These are phyloP conservation scores for Suillus paluster DNA, from an alignment of 768 basidiomycete species.

Conservation along the genomic window DNA sequence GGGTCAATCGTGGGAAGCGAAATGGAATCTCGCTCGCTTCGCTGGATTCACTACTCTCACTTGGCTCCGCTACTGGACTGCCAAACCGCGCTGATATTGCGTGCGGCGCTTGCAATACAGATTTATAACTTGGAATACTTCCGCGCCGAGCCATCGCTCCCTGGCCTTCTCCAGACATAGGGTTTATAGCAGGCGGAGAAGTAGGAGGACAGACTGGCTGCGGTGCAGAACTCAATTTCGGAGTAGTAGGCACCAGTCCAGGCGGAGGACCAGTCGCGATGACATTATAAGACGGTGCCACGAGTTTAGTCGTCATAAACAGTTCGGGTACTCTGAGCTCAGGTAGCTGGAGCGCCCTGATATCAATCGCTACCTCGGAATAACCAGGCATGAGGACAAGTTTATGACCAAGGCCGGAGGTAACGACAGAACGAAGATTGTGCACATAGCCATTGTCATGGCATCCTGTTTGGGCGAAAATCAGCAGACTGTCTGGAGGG, in stretches of 20 bases:
- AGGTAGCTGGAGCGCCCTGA: constrained; percentile 60
- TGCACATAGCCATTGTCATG: constrained; percentile 77
- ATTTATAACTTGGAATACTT: constrained; percentile 47
- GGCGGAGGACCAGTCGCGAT: constrained; percentile 31
- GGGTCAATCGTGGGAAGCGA: constrained; percentile 30
- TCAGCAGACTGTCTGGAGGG: constrained; percentile 1
- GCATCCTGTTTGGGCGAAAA: constrained; percentile 49
- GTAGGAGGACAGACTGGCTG: constrained; percentile 4
- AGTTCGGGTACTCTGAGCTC: constrained; percentile 57
- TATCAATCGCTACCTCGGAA: constrained; percentile 60
- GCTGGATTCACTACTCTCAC: constrained; percentile 49
- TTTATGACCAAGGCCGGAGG: constrained; percentile 66
- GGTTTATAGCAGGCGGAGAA: constrained; percentile 6
- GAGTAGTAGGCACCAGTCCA: constrained; percentile 20
- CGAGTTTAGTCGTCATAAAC: constrained; percentile 62
- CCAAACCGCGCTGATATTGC: constrained; percentile 34
- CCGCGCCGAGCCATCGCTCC: constrained; percentile 21
- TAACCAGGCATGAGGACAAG: constrained; percentile 69
- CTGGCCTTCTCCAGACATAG: constrained; percentile 17
- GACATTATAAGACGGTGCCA: constrained; percentile 28
- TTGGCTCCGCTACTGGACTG: constrained; percentile 46
- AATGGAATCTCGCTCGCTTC: constrained; percentile 45
- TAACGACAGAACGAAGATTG: constrained; percentile 63
- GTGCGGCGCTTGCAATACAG: constrained; percentile 30
- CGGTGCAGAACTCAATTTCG: constrained; percentile 17